phyloP scores from a whole-genome alignment of 129 eudicot species.

The Solidago caesia region DNA sequence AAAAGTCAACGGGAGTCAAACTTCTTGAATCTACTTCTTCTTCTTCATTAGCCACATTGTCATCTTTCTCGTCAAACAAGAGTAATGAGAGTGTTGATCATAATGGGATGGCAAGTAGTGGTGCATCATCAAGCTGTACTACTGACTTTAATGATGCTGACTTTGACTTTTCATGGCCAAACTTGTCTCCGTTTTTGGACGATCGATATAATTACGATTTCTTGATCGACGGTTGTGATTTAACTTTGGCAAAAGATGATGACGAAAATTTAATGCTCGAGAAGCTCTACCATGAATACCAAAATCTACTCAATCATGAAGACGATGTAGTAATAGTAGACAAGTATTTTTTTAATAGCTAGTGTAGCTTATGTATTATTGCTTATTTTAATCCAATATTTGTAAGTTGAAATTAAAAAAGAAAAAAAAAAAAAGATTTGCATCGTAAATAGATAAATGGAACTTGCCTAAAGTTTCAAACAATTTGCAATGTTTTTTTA shows the following conservation, averaged over 20 bases:
- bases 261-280: slow-evolving; percentile 24
- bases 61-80: slow-evolving; percentile 1
- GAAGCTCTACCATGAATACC: slow-evolving; percentile 24
- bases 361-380: background rate
- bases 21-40: background rate
- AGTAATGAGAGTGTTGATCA: background rate
- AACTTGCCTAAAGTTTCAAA: no score
- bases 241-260: slow-evolving; percentile 14
- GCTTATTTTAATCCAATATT: background rate
- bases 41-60: slow-evolving; percentile 2
- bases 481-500: no score
- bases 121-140: slow-evolving; percentile 24
- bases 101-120: no score
- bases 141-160: slow-evolving; percentile 15
- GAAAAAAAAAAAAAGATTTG: background rate
- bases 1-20: slow-evolving; percentile 27
- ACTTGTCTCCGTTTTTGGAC: slow-evolving; percentile 18
- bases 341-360: background rate
- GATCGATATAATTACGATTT: slow-evolving; percentile 7
- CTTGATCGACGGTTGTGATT: slow-evolving; percentile 19
- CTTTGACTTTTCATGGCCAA: slow-evolving; percentile 33
- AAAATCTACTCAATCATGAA: slow-evolving; percentile 19
- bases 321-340: background rate
- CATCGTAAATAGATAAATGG: background rate
- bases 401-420: no score